Conservation (phyloP, 129 eudicot species). For the Oenanthe sinensis region DNA sequence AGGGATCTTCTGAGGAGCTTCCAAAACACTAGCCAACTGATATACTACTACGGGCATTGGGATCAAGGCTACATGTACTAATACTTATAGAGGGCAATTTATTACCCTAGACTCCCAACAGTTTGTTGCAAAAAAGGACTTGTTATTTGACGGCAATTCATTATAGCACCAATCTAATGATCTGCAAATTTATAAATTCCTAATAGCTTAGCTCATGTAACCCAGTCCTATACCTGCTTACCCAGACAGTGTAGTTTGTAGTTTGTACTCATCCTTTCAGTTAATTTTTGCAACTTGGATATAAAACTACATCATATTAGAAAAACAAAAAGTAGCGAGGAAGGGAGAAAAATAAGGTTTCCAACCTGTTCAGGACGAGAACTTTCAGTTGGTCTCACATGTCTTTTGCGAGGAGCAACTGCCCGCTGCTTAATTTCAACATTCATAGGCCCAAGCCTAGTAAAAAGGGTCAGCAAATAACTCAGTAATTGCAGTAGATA, state of each 20-base stretch:
- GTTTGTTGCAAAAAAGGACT: not conserved
- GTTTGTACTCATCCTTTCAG: not conserved
- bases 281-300: not conserved
- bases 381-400: constrained; percentile 42
- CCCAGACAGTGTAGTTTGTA: not conserved
- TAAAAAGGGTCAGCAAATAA: not conserved
- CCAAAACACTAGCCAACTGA: not conserved
- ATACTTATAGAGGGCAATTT: not conserved
- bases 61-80: not conserved
- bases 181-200: not conserved
- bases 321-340: not conserved
- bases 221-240: not conserved
- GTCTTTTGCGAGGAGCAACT: constrained; percentile 41
- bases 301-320: not conserved
- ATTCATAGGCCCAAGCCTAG: constrained; percentile 96
- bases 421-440: constrained; percentile 74
- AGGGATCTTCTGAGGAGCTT: not conserved
- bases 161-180: not conserved
- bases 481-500: too few relatives aligned
- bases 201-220: not conserved
- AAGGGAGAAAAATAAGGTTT: not conserved
- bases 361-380: constrained; percentile 83
- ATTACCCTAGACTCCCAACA: not conserved
- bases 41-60: not conserved
- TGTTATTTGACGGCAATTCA: not conserved